Evolutionary conservation across 2,329 filamentous ascomycete species (phyloP).

Genomic region (Trichoderma citrinoviride): DNA sequence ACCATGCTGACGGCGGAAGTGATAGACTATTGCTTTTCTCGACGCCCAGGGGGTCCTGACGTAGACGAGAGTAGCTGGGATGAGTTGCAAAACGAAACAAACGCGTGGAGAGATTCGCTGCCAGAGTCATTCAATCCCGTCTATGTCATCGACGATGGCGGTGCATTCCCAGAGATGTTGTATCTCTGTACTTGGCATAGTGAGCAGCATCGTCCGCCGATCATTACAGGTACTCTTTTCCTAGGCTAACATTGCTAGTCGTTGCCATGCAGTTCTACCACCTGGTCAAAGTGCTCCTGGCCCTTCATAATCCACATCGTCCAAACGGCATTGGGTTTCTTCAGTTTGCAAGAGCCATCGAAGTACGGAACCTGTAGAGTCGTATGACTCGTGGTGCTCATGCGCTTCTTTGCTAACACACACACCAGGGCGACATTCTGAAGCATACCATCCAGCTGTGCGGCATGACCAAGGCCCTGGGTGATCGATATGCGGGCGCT

Average conservation of each 20-base stretch:
- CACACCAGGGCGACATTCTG: not conserved
- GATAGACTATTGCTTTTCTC: slow-evolving; percentile 6
- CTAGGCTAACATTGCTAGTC: not conserved
- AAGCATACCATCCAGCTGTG: slow-evolving; percentile 1
- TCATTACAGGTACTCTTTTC: not conserved
- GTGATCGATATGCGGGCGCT: not conserved
- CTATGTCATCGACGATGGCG: slow-evolving; percentile 3
- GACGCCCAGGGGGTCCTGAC: not conserved
- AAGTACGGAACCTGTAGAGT: not conserved
- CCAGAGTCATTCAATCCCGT: not conserved
- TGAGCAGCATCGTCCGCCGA: not conserved
- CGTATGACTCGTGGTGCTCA: not conserved
- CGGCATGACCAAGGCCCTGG: slow-evolving; percentile 2
- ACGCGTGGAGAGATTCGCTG: not conserved
- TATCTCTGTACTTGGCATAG: slow-evolving; percentile 1
- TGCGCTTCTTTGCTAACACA: not conserved
- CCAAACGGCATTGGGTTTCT: not conserved
- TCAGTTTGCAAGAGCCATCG: not conserved
- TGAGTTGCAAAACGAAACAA: not conserved
- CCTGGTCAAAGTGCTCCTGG: not conserved
- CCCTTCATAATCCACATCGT: not conserved
- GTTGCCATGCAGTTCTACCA: slow-evolving; percentile 2
- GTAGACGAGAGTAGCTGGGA: not conserved
- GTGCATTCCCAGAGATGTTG: not conserved
- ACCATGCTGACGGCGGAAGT: slow-evolving; percentile 8